These are phyloP conservation scores for Coemansia furcata DNA, from an alignment of 192 early-diverging fungal genomes.

Conservation along the genomic window DNA sequence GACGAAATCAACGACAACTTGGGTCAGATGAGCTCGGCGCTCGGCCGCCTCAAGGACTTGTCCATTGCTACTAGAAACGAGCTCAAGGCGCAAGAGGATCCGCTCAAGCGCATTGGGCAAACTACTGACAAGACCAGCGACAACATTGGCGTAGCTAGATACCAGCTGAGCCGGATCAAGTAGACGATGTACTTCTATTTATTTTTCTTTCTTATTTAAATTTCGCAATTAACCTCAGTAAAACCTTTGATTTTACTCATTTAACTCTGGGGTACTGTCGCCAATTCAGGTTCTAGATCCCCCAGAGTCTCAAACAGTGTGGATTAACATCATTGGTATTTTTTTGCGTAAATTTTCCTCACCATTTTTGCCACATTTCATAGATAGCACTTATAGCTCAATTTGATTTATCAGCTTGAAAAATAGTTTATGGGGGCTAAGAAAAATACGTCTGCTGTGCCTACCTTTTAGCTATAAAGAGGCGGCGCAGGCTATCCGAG, in stretches of 20 bases:
- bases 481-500: background rate
- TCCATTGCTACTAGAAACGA: slow-evolving; percentile 59
- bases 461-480: background rate
- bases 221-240: background rate
- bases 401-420: background rate
- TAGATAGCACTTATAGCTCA: background rate
- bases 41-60: slow-evolving; percentile 59
- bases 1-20: slow-evolving; percentile 69
- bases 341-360: slow-evolving; percentile 1
- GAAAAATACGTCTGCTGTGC: background rate
- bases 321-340: slow-evolving; percentile 3
- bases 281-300: background rate
- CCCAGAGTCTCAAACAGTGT: slow-evolving; percentile 5
- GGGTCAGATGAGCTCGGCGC: slow-evolving; percentile 55
- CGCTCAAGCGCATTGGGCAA: slow-evolving; percentile 49
- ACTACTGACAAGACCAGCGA: slow-evolving; percentile 55
- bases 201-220: background rate
- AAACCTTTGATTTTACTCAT: slow-evolving; percentile 4
- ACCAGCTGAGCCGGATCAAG: slow-evolving; percentile 40
- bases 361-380: background rate
- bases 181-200: slow-evolving; percentile 9
- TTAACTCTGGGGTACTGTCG: background rate
- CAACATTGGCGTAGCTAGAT: slow-evolving; percentile 43
- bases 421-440: background rate
- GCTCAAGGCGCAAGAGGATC: slow-evolving; percentile 62